These are phyloP conservation scores for Ganoderma meredithae DNA, from an alignment of 1,284 basidiomycete species.

Conservation along the genomic window DNA sequence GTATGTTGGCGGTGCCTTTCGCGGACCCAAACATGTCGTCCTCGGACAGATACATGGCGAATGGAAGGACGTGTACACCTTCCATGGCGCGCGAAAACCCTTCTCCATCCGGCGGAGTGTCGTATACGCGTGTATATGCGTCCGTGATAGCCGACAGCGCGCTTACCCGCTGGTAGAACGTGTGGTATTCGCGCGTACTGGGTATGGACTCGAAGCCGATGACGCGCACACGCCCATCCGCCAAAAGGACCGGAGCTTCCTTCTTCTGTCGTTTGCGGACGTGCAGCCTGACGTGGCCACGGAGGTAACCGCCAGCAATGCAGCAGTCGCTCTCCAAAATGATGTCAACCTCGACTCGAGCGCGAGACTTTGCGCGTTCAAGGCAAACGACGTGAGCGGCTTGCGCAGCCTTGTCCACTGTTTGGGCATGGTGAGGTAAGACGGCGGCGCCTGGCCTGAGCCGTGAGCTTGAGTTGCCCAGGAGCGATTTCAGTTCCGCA, in stretches of 20 bases:
- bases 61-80: constrained; percentile 80
- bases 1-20: constrained; percentile 73
- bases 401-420: constrained; percentile 30
- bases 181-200: constrained; percentile 70
- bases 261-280: constrained; percentile 68
- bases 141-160: constrained; percentile 63
- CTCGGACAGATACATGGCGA: constrained; percentile 78
- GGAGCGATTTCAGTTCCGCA: constrained; percentile 63
- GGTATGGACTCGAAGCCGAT: constrained; percentile 88
- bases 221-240: constrained; percentile 83
- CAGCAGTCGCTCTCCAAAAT: constrained; percentile 79
- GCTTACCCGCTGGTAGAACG: constrained; percentile 86
- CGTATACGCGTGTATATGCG: constrained; percentile 55
- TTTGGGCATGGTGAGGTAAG: constrained; percentile 38
- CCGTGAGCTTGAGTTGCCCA: constrained; percentile 65
- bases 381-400: constrained; percentile 46
- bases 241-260: constrained; percentile 71
- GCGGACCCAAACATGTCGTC: constrained; percentile 65
- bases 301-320: constrained; percentile 84
- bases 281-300: constrained; percentile 77
- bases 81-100: constrained; percentile 74
- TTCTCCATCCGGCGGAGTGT: constrained; percentile 67
- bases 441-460: constrained; percentile 62
- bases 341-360: constrained; percentile 88
- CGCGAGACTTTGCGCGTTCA: constrained; percentile 71